Evolutionary conservation across 345 rosid genomes (phyloP).

Genomic region (Rubroshorea leprosula): DNA sequence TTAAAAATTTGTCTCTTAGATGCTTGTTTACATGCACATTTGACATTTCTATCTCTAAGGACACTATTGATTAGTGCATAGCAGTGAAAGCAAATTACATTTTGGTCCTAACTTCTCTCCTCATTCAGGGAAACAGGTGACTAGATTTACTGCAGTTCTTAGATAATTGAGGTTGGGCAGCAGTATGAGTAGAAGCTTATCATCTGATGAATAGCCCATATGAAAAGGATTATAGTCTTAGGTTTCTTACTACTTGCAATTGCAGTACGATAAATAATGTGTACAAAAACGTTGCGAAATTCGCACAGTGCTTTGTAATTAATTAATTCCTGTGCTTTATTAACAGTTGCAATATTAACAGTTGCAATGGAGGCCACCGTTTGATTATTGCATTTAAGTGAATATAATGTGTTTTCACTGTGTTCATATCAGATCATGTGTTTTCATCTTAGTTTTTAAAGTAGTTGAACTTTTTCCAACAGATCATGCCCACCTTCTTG

Average conservation of each 20-base stretch:
- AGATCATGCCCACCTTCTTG: too few relatives aligned
- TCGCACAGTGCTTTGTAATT: background rate
- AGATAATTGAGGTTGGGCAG: background rate
- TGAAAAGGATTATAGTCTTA: background rate
- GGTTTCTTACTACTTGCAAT: background rate
- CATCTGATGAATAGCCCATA: background rate
- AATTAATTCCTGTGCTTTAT: too few relatives aligned
- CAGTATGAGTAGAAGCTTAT: background rate
- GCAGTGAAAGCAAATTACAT: too few relatives aligned
- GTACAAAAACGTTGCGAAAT: background rate
- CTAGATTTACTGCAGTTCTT: background rate
- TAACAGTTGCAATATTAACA: too few relatives aligned
- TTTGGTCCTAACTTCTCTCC: background rate
- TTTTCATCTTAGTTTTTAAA: too few relatives aligned
- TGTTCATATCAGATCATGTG: too few relatives aligned
- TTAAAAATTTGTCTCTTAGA: too few relatives aligned
- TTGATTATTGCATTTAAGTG: background rate
- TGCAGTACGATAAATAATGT: background rate
- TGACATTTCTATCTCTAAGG: background rate
- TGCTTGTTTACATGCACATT: too few relatives aligned
- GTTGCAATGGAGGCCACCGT: too few relatives aligned
- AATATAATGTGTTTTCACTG: too few relatives aligned
- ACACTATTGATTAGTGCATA: background rate
- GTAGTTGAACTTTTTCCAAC: too few relatives aligned
- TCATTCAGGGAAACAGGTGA: conserved; percentile 1